These are phyloP conservation scores for Thraustochytrium sp. DNA, from an alignment of 352 stramenopile species.

Conservation along the genomic window DNA sequence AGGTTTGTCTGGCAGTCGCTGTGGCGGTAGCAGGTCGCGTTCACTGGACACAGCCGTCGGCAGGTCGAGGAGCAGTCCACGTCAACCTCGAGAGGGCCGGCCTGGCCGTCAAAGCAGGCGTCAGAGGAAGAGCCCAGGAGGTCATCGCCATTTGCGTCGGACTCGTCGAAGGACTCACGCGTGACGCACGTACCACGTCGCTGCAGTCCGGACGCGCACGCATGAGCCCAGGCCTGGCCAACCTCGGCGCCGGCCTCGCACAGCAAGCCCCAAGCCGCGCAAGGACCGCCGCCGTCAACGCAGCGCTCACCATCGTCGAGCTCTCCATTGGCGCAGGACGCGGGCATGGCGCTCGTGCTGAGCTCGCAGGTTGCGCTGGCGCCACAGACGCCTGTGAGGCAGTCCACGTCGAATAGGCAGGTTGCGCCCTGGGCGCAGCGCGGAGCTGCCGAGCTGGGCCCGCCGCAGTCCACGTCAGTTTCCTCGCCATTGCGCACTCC, in stretches of 20 bases:
- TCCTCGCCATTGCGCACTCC: not conserved
- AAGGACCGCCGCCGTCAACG: not conserved
- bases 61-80: not conserved
- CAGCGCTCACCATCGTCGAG: not conserved
- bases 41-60: not conserved
- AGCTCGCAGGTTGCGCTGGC: not conserved
- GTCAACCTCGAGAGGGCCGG: not conserved
- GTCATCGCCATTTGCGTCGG: too few species aligned
- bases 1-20: conserved; percentile 27
- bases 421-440: not conserved
- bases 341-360: not conserved
- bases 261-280: not conserved
- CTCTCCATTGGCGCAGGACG: not conserved
- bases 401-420: not conserved
- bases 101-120: not conserved
- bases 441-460: not conserved
- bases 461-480: conserved; percentile 21
- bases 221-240: not conserved
- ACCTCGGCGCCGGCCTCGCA: not conserved
- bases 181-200: not conserved
- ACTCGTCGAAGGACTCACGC: too few species aligned
- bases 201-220: not conserved
- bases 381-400: not conserved
- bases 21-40: not conserved
- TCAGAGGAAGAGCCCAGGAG: too few species aligned